These are phyloP conservation scores for Oehlia diaphana DNA, from an alignment of 192 early-diverging fungal species.

Conservation along the genomic window DNA sequence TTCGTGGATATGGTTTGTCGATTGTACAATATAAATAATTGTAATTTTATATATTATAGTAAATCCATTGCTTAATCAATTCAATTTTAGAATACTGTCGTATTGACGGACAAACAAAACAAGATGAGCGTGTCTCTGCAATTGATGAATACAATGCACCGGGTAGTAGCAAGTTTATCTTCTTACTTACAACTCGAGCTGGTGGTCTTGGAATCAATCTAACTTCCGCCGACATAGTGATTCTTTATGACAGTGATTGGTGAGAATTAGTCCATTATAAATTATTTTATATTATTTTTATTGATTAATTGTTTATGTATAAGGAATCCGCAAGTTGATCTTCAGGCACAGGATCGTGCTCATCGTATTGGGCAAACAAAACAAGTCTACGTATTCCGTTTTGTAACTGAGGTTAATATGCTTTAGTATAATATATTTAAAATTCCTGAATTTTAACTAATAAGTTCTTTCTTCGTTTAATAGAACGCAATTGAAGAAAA, in stretches of 20 bases:
- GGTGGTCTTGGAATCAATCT: constrained; percentile 98
- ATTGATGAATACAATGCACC: constrained; percentile 95
- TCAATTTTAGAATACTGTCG: constrained; percentile 76
- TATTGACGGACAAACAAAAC: constrained; percentile 94
- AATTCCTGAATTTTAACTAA: not conserved
- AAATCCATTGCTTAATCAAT: not conserved
- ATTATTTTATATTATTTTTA: not conserved
- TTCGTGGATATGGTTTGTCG: constrained; percentile 71
- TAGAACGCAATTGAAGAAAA: constrained; percentile 96
- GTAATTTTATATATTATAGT: no score
- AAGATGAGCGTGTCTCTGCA: constrained; percentile 87
- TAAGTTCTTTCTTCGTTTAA: not conserved
- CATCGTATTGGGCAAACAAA: constrained; percentile 99
- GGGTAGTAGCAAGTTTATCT: constrained; percentile 91
- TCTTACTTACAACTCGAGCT: constrained; percentile 94
- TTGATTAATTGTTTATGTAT: not conserved
- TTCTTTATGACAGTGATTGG: constrained; percentile 98
- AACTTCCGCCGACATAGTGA: constrained; percentile 92
- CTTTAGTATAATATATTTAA: not conserved
- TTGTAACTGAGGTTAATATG: constrained; percentile 81
- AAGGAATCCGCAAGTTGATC: constrained; percentile 82
- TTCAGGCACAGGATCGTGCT: constrained; percentile 96
- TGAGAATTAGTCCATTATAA: constrained; percentile 4
- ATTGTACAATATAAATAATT: not conserved
- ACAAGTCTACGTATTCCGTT: constrained; percentile 94